Percentiles rank a stretch among this genome's conserved stretches.
These are phyloP conservation scores for Linnemannia elongata DNA, from an alignment of 192 early-diverging fungal genomes.

Conservation along the genomic window DNA sequence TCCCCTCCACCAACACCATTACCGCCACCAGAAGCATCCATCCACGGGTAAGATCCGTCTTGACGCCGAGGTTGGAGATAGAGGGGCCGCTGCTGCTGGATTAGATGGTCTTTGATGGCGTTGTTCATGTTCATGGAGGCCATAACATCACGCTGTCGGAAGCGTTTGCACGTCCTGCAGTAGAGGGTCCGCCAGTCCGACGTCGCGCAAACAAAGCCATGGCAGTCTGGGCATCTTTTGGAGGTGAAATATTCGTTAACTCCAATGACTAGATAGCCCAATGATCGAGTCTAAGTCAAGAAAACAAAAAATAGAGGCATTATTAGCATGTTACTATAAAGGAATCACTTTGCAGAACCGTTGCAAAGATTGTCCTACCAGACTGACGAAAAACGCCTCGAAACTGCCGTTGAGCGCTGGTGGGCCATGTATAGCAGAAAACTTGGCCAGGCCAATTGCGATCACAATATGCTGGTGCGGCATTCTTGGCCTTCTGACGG, in stretches of 20 bases:
- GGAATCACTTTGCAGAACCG: neutral
- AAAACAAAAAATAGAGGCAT: neutral
- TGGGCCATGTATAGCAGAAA: neutral
- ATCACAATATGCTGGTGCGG: constrained; percentile 5
- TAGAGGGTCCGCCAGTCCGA: neutral
- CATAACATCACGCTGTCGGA: constrained; percentile 13
- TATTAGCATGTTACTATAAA: neutral
- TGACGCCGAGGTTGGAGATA: constrained; percentile 16
- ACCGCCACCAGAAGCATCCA: neutral
- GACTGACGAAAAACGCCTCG: constrained; percentile 12
- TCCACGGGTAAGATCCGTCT: constrained; percentile 14
- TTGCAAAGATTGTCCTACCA: constrained; percentile 11
- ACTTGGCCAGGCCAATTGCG: constrained; percentile 16
- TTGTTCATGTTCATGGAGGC: constrained; percentile 8
- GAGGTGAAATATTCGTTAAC: neutral
- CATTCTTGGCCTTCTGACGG: neutral
- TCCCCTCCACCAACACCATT: constrained; percentile 2
- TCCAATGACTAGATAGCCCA: constrained; percentile 12
- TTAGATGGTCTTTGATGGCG: neutral
- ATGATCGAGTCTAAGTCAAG: constrained; percentile 17
- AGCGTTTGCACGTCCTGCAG: neutral
- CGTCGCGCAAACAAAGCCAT: neutral
- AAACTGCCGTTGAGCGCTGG: constrained; percentile 7
- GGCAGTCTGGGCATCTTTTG: neutral
- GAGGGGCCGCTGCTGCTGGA: constrained; percentile 5